Conservation (phyloP, 2,329 filamentous ascomycete species). For the Botrytis byssoidea region DNA sequence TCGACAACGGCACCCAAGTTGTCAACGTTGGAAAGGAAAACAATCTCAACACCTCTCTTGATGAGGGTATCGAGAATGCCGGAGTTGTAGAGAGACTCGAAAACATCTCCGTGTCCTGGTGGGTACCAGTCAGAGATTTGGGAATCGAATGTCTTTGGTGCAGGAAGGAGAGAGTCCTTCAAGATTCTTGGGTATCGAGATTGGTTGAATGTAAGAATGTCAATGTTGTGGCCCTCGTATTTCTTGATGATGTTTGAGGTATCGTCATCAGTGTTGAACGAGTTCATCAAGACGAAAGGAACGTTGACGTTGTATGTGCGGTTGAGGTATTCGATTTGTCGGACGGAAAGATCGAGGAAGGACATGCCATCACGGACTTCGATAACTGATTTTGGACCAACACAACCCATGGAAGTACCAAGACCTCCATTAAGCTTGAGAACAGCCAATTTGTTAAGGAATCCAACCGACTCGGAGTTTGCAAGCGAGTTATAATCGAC, state of each 20-base stretch:
- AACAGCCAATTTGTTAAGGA: conserved; percentile 95
- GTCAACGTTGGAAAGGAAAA: conserved; percentile 99
- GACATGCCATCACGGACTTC: conserved; percentile 99
- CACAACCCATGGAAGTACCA: conserved; percentile 98
- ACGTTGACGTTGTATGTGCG: conserved; percentile 96
- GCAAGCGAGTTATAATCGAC: conserved; percentile 90
- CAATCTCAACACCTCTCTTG: conserved; percentile 90
- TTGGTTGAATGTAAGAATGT: conserved; percentile 99
- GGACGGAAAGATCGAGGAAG: conserved; percentile 96
- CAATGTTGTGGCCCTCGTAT: conserved; percentile 99
- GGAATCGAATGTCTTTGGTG: conserved; percentile 84
- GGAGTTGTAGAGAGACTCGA: conserved; percentile 99
- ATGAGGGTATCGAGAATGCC: conserved; percentile 96
- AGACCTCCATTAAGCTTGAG: conserved; percentile 99
- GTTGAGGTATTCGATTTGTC: conserved; percentile 99
- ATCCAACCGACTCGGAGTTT: conserved; percentile 86
- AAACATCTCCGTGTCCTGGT: conserved; percentile 98
- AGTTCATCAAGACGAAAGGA: conserved; percentile 99
- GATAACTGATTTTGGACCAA: conserved; percentile 98
- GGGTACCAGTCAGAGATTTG: conserved; percentile 97
- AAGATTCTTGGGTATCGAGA: conserved; percentile 96
- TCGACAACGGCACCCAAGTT: conserved; percentile 98
- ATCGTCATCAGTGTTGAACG: conserved; percentile 99
- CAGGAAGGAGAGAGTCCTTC: conserved; percentile 96
- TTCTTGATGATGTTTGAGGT: conserved; percentile 99